Evolutionary conservation across 345 rosid genomes (phyloP).

Genomic region (Kernera saxatilis): DNA sequence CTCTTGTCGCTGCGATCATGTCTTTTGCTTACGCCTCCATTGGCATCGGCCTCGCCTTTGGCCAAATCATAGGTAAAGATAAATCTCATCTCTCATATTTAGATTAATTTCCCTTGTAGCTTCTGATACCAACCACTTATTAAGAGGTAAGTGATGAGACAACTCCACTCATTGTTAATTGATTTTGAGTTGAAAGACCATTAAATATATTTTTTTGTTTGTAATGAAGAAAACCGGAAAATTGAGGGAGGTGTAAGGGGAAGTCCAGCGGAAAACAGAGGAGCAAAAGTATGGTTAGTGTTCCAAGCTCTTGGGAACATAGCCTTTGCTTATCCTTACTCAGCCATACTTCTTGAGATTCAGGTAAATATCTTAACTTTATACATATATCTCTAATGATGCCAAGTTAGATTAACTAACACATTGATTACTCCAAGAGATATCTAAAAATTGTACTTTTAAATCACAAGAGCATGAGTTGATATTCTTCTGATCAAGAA

Average conservation of each 20-base stretch:
- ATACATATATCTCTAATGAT: background rate
- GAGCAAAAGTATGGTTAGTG: slow-evolving; percentile 59
- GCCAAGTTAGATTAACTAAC: background rate
- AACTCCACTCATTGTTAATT: background rate
- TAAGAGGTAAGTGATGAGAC: background rate
- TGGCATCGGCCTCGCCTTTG: slow-evolving; percentile 32
- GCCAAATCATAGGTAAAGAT: slow-evolving; percentile 17
- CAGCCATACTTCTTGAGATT: slow-evolving; percentile 64
- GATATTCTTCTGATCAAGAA: background rate
- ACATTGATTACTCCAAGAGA: background rate
- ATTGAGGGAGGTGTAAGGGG: slow-evolving; percentile 59
- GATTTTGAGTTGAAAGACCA: background rate
- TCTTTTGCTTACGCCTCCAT: slow-evolving; percentile 34
- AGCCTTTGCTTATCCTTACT: slow-evolving; percentile 71
- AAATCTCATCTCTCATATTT: background rate
- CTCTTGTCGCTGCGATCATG: slow-evolving; percentile 36
- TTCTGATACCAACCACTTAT: background rate
- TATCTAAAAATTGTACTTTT: background rate
- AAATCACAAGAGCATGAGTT: background rate
- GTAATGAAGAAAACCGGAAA: slow-evolving; percentile 33
- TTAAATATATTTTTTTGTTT: background rate
- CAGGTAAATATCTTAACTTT: slow-evolving; percentile 38
- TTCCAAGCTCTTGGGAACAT: slow-evolving; percentile 77
- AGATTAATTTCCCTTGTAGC: background rate
- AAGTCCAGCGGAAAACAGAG: slow-evolving; percentile 43